phyloP scores from a whole-genome alignment of 345 rosid species.

The Corchorus capsularis region DNA sequence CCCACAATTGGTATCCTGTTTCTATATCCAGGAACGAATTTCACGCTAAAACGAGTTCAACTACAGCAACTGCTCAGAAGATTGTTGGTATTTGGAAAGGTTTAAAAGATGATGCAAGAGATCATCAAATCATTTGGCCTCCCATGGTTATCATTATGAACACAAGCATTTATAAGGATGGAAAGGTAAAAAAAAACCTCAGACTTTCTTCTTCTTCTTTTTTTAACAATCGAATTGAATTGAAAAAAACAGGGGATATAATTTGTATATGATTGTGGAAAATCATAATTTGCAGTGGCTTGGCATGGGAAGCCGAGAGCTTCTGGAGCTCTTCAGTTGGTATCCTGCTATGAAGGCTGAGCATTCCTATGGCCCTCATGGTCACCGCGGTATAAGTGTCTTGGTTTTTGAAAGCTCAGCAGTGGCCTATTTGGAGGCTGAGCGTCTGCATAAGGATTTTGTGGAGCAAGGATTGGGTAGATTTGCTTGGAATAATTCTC shows the following conservation, averaged over 20 bases:
- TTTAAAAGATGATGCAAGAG: conserved; percentile 14
- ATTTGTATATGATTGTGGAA: too few species aligned
- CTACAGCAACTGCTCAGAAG: background rate
- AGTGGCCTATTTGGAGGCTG: conserved; percentile 15
- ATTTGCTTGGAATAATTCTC: background rate
- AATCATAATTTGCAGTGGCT: conserved; percentile 12
- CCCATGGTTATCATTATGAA: conserved; percentile 24
- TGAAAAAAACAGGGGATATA: too few species aligned
- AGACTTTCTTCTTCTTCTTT: background rate
- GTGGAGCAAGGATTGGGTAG: conserved; percentile 1
- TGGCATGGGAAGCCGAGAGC: conserved; percentile 25
- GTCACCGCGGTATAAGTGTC: conserved; percentile 19
- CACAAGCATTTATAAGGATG: background rate
- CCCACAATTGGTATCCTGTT: too few species aligned
- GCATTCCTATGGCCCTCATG: conserved; percentile 14
- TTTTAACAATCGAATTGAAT: background rate
- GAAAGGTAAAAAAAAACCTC: too few species aligned
- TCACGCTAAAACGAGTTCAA: background rate
- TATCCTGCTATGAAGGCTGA: conserved; percentile 14
- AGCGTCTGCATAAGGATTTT: conserved; percentile 12
- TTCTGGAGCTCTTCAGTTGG: conserved; percentile 15
- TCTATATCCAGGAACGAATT: too few species aligned
- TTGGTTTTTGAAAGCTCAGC: conserved; percentile 19
- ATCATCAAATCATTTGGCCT: conserved; percentile 22
- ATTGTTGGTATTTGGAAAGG: conserved; percentile 11